Conservation (phyloP, 257 asterid genomes). For the Linderniella brevidens region DNA sequence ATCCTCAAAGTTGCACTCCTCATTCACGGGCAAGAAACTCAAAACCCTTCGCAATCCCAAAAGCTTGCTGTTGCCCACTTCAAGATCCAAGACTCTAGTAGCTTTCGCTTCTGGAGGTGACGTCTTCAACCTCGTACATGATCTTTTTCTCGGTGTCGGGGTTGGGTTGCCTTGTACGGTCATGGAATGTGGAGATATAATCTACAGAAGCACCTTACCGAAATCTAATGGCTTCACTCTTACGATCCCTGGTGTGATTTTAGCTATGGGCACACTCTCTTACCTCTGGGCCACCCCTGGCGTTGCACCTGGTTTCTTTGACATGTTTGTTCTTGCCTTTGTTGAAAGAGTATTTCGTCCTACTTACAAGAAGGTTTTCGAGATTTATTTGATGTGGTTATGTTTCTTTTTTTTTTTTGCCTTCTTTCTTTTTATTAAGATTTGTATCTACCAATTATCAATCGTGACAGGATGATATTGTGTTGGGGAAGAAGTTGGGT, state of each 20-base stretch:
- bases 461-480: constrained; percentile 61
- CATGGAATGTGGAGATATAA: constrained; percentile 92
- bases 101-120: constrained; percentile 39
- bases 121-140: constrained; percentile 24
- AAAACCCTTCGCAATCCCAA: neutral
- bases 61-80: neutral
- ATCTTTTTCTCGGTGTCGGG: constrained; percentile 80
- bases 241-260: constrained; percentile 75
- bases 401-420: neutral
- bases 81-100: constrained; percentile 21
- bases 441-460: constrained; percentile 2
- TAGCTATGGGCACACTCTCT: constrained; percentile 74
- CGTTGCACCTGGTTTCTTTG: constrained; percentile 97
- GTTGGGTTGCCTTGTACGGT: constrained; percentile 97
- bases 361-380: constrained; percentile 54
- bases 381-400: neutral
- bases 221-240: constrained; percentile 45
- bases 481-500: constrained; percentile 88
- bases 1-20: neutral
- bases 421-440: neutral
- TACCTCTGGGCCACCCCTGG: constrained; percentile 99
- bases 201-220: constrained; percentile 87
- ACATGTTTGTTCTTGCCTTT: constrained; percentile 93
- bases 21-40: neutral
- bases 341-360: constrained; percentile 66